Evolutionary conservation across 768 basidiomycete genomes (phyloP).

Genomic region (Holtermanniella nyarrowii): DNA sequence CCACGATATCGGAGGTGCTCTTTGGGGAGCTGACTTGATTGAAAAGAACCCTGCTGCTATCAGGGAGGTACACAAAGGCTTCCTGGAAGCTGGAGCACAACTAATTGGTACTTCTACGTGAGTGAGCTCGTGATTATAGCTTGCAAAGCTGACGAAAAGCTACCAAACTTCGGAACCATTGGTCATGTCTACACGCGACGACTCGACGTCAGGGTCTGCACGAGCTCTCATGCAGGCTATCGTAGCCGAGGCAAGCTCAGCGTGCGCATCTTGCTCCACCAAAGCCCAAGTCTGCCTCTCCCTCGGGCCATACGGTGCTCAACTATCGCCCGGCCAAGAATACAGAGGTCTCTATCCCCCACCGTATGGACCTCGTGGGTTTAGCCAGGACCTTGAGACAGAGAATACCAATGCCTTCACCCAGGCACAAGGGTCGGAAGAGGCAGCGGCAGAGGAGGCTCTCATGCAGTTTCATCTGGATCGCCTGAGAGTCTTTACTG

Average conservation of each 20-base stretch:
- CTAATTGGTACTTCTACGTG: conserved; percentile 64
- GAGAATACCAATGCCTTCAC: conserved; percentile 15
- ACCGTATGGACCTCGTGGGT: conserved; percentile 52
- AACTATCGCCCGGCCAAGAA: conserved; percentile 53
- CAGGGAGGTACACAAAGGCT: conserved; percentile 53
- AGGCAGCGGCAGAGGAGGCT: conserved; percentile 37
- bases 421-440: not conserved
- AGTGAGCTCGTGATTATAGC: conserved; percentile 16
- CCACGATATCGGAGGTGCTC: conserved; percentile 40
- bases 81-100: conserved; percentile 56
- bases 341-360: conserved; percentile 66
- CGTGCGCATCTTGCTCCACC: conserved; percentile 1
- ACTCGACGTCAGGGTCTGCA: conserved; percentile 23
- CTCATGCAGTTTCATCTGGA: conserved; percentile 56
- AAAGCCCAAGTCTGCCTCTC: conserved; percentile 51
- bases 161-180: conserved; percentile 16
- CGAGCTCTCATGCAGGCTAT: conserved; percentile 8
- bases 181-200: not conserved
- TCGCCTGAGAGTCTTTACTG: conserved; percentile 51
- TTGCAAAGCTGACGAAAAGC: conserved; percentile 8
- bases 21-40: conserved; percentile 65
- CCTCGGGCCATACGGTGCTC: conserved; percentile 65
- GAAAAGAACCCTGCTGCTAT: conserved; percentile 50
- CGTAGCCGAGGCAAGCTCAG: conserved; percentile 7
- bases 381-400: not conserved